Conservation (phyloP, 495 filamentous ascomycete genomes). For the Hyaloscypha bicolor region DNA sequence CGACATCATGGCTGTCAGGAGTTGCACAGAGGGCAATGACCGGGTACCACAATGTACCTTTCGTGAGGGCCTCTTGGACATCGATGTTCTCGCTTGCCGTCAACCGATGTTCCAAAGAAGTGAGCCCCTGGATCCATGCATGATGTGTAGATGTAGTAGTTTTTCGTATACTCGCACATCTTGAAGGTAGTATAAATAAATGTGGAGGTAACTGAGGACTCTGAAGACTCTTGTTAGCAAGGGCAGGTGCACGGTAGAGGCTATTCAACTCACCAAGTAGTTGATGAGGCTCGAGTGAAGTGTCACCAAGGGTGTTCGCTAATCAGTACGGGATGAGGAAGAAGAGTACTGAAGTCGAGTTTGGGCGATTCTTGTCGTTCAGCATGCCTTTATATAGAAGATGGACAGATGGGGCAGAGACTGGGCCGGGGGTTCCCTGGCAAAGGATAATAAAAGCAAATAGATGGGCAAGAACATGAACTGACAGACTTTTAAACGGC, state of each 20-base stretch:
- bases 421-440: constrained; percentile 10
- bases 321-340: not conserved
- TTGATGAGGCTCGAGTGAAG: not conserved
- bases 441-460: constrained; percentile 26
- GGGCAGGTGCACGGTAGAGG: not conserved
- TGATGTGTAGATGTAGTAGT: constrained; percentile 75
- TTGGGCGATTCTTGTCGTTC: constrained; percentile 12
- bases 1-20: not conserved
- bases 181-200: constrained; percentile 25
- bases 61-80: constrained; percentile 74
- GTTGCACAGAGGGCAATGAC: constrained; percentile 63
- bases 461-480: constrained; percentile 7
- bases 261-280: not conserved
- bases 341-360: constrained; percentile 10
- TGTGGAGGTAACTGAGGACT: not conserved
- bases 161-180: constrained; percentile 80
- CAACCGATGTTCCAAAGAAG: constrained; percentile 66
- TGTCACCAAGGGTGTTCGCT: not conserved
- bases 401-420: constrained; percentile 5
- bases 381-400: constrained; percentile 30
- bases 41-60: constrained; percentile 69
- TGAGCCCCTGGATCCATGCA: constrained; percentile 68
- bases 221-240: not conserved
- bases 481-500: constrained; percentile 8
- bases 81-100: constrained; percentile 61